Evolutionary conservation across 208 protist genomes (phyloP), one percentile per base, ranked within the genome.

Genomic region (Vickermania ingenoplastis): DNA sequence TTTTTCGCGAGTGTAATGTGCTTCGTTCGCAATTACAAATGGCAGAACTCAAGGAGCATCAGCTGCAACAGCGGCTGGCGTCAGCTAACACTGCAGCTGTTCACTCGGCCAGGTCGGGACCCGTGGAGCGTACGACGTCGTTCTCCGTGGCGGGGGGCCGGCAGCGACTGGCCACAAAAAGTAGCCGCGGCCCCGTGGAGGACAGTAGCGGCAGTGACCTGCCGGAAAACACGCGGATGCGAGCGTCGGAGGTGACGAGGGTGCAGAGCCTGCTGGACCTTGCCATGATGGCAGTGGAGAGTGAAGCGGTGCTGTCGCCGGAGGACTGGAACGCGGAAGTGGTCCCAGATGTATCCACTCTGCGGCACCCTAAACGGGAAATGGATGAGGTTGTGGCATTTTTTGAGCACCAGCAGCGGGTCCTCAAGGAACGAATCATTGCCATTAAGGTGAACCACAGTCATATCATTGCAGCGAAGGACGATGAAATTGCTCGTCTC

Each of bases 251-350:
- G 41, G 62, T 91, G 21, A 71, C 74, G 26, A 65, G 78, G 0
- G 70, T 95, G 41, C 74, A 91, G 28, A 92, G 85, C 62, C 68
- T 95, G 14, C 71, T 95, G 0, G 89, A 95, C 60, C 62, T 92
- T 21, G 85, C 81, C 2, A 61, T 95, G 5, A 69, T 95, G 14
- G 89, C 83, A 1, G 86, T 95, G 31, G 83, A 95, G 65, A 79
- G 91, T 58, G 66, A 83, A 14, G 64, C 77, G 53, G 53, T 87
- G n/a, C 65, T 72, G 0, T 17, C 65, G 14, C 57, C 54, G 50
- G 57, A 65, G 1, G 53, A 64, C 14, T 65, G 57, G 25, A 63
- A 74, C 21, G 60, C 79, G 24, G 59, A 69, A 23, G 41, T 70
- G 28, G 24, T 53, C 21, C 41, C 61, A 1, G 59, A 70, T n/a